A percentile compares a stretch with the other conserved stretches of the same genome.
phyloP scores from a whole-genome alignment of 495 filamentous ascomycete species.

The Cairneyella variabilis region DNA sequence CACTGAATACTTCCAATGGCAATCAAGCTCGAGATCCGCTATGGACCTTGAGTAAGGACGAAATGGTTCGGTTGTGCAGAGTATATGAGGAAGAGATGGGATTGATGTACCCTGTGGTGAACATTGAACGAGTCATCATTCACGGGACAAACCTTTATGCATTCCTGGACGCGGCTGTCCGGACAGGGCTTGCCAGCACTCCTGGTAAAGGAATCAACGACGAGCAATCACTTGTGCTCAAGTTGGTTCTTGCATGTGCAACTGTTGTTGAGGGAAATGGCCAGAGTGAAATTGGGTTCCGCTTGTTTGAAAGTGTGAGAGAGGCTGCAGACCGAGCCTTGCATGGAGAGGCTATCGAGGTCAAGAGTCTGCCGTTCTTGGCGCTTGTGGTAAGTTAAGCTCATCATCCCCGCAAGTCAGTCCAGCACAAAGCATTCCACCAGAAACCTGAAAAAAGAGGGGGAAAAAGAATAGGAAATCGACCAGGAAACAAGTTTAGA shows the following conservation, averaged over 20 bases:
- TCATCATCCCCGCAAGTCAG: background rate
- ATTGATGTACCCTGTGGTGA: conserved; percentile 79
- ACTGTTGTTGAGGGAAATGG: conserved; percentile 71
- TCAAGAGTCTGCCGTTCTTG: conserved; percentile 69
- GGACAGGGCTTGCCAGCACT: conserved; percentile 52
- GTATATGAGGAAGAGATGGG: conserved; percentile 82
- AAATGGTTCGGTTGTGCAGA: conserved; percentile 65
- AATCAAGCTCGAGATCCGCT: conserved; percentile 61
- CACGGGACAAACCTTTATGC: conserved; percentile 63
- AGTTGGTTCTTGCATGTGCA: conserved; percentile 73
- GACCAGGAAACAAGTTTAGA: too few relatives aligned
- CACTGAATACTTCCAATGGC: conserved; percentile 30
- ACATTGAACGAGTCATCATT: conserved; percentile 60
- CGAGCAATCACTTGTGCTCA: conserved; percentile 65
- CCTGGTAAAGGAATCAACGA: conserved; percentile 61
- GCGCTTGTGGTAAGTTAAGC: conserved; percentile 57
- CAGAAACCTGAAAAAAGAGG: too few relatives aligned
- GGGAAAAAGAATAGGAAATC: too few relatives aligned
- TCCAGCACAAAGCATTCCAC: too few relatives aligned
- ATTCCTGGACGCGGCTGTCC: conserved; percentile 47
- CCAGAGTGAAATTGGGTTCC: conserved; percentile 65
- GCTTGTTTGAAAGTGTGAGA: conserved; percentile 67
- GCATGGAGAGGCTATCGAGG: conserved; percentile 58
- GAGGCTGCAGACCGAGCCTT: conserved; percentile 65
- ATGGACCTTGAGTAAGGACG: conserved; percentile 66